A percentile compares a stretch with the other conserved stretches of the same genome.
These are phyloP conservation scores for Boletus fagicola DNA, from an alignment of 768 basidiomycete species.

Conservation along the genomic window DNA sequence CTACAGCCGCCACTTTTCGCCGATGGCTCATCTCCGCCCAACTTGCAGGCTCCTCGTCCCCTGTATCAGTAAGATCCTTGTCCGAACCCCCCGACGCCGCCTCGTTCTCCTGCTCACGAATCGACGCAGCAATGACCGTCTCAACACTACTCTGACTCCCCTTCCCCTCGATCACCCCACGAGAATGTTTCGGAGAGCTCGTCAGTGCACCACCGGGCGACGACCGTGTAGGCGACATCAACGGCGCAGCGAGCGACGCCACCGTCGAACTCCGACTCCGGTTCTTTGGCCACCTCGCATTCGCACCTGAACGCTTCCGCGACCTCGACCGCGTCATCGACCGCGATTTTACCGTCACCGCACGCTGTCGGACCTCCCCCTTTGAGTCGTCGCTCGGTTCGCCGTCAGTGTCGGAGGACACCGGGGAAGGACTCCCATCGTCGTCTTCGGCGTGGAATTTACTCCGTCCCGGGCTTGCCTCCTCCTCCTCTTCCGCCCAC, in stretches of 20 bases:
- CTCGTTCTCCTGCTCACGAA: conserved; percentile 37
- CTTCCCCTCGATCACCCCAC: conserved; percentile 38
- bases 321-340: conserved; percentile 33
- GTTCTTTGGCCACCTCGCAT: conserved; percentile 27
- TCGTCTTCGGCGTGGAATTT: conserved; percentile 42
- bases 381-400: conserved; percentile 36
- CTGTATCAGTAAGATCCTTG: conserved; percentile 29
- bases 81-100: conserved; percentile 21
- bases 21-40: conserved; percentile 30
- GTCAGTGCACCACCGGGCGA: conserved; percentile 8
- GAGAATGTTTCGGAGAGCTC: conserved; percentile 16
- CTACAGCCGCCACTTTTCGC: conserved; percentile 30
- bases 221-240: conserved; percentile 19
- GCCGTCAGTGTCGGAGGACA: conserved; percentile 64
- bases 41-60: conserved; percentile 26
- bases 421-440: conserved; percentile 53
- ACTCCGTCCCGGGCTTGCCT: conserved; percentile 3
- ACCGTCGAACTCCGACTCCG: conserved; percentile 67
- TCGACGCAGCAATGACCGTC: conserved; percentile 63
- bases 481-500: conserved; percentile 54
- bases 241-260: conserved; percentile 53
- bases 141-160: conserved; percentile 67
- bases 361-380: neutral
- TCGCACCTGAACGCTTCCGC: conserved; percentile 30
- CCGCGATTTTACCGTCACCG: conserved; percentile 6